phyloP scores from a whole-genome alignment of 1,284 basidiomycete genomes.

The Heterobasidion annosum region DNA sequence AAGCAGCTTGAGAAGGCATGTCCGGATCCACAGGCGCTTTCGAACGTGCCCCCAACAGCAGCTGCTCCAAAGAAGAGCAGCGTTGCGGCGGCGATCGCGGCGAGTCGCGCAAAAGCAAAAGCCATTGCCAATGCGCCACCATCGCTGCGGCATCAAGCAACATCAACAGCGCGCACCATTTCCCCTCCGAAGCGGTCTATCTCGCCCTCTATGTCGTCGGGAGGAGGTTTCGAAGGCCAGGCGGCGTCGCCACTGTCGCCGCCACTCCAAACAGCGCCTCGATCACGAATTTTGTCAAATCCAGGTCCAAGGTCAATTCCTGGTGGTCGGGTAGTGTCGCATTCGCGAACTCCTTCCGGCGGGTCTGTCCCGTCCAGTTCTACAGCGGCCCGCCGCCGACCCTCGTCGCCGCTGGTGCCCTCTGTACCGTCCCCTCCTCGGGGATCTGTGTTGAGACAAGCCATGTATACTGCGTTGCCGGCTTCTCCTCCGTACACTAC shows the following conservation, averaged over 20 bases:
- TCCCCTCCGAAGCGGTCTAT: slow-evolving; percentile 34
- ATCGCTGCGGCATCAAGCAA: slow-evolving; percentile 68
- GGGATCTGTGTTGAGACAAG: slow-evolving; percentile 33
- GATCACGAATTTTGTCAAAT: slow-evolving; percentile 32
- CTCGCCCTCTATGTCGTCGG: slow-evolving; percentile 31
- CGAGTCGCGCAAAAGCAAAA: slow-evolving; percentile 75
- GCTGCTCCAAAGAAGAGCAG: slow-evolving; percentile 62
- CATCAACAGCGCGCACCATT: slow-evolving; percentile 39
- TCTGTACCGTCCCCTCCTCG: slow-evolving; percentile 24
- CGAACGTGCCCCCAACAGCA: slow-evolving; percentile 34
- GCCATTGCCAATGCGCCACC: slow-evolving; percentile 76
- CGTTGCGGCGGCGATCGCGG: slow-evolving; percentile 74
- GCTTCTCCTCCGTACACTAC: slow-evolving; percentile 30
- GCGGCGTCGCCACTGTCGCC: slow-evolving; percentile 18
- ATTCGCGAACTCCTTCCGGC: slow-evolving; percentile 20
- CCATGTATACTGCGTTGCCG: slow-evolving; percentile 36
- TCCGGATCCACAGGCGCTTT: slow-evolving; percentile 43
- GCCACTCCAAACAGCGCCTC: slow-evolving; percentile 27
- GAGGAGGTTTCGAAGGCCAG: slow-evolving; percentile 20
- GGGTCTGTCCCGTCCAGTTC: slow-evolving; percentile 36
- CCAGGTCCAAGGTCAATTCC: slow-evolving; percentile 24
- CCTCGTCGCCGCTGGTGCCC: slow-evolving; percentile 42
- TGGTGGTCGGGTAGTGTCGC: slow-evolving; percentile 25
- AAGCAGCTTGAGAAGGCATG: slow-evolving; percentile 86
- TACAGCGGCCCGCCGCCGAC: slow-evolving; percentile 35